Conservation (phyloP, 306 rosid species). For the Boehmeria nivea region DNA sequence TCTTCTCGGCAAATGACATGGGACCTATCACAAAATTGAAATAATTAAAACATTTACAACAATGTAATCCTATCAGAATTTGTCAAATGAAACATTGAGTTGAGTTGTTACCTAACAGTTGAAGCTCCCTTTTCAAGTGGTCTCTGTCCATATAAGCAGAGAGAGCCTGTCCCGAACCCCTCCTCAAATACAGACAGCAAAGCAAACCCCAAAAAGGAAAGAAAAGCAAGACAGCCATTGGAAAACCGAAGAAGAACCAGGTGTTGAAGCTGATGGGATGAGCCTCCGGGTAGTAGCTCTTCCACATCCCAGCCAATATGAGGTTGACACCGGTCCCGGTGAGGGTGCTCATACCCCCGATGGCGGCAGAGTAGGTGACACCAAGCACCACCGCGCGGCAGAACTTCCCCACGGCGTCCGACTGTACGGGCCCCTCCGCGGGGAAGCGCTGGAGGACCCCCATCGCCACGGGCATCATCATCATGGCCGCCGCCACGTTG, state of each 20-base stretch:
- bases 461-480: constrained; percentile 93
- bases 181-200: constrained; percentile 48
- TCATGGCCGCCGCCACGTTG: constrained; percentile 73
- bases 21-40: constrained; percentile 42
- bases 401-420: constrained; percentile 42
- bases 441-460: constrained; percentile 62
- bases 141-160: constrained; percentile 55
- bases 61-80: too few species aligned
- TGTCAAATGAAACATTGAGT: too few species aligned
- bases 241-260: constrained; percentile 67
- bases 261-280: constrained; percentile 63
- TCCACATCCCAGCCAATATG: constrained; percentile 81
- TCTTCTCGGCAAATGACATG: constrained; percentile 83
- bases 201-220: constrained; percentile 53
- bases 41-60: too few species aligned
- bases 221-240: constrained; percentile 44
- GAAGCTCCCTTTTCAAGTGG: constrained; percentile 66
- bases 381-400: constrained; percentile 75
- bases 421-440: constrained; percentile 30
- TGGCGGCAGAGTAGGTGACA: constrained; percentile 51
- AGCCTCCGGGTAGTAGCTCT: constrained; percentile 49
- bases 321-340: constrained; percentile 91
- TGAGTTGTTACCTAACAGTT: constrained; percentile 50
- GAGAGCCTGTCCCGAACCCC: constrained; percentile 42
- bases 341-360: constrained; percentile 75